Base-by-base conservation (phyloP, 2,329 filamentous ascomycete species). In the Fusarium acutatum region DNA sequence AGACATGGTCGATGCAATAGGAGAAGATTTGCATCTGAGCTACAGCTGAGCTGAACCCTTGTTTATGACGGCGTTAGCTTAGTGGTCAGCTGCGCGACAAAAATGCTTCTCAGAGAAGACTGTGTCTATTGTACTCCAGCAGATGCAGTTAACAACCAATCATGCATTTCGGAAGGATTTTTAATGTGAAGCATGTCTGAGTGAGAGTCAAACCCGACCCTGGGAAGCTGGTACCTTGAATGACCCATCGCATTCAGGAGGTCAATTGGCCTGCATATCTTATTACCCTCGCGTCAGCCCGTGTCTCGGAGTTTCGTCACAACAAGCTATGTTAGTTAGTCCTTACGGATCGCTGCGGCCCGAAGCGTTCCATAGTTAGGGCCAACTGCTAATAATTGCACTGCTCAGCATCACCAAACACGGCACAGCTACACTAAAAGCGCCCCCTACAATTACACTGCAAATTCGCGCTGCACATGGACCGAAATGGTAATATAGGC, bases 361-460 rank as follows among this genome's bases (percentile, higher is more conserved):
- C 62, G 62, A 64, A 64, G 62, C 62, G 62, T 20, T 50, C 35
- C 17, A 15, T 44, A 14, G 4, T 26, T 50, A 50, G 57, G 22
- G 43, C 43, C 35, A 64, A 63, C 11, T 20, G 10, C 15, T 24
- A 8, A 24, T 3, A 4, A 20, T 24, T 15, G 9, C 6, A 12
- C 30, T 50, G 22, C 15, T 50, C 17, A 11, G 47, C 6, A 26
- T 35, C 30, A 7, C 8, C 6, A 24, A 26, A 6, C 6, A 35
- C 30, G 17, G 47, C 17, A 7, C 17, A 32, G 26, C 11, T n/a
- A 13, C 34, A 28, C 34, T 18, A 53, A 28, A 30, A 14, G 20
- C 34, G 34, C 24, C 34, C 14, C 24, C 34, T 54, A 18, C 18
- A n/a, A 22, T 18, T 22, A 2, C 14, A 37, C 22, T 35, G 3